A percentile compares a stretch with the other conserved stretches of the same genome.
phyloP scores from a whole-genome alignment of 2,329 filamentous ascomycete genomes.

The Aspergillus oerlinghausenensis region DNA sequence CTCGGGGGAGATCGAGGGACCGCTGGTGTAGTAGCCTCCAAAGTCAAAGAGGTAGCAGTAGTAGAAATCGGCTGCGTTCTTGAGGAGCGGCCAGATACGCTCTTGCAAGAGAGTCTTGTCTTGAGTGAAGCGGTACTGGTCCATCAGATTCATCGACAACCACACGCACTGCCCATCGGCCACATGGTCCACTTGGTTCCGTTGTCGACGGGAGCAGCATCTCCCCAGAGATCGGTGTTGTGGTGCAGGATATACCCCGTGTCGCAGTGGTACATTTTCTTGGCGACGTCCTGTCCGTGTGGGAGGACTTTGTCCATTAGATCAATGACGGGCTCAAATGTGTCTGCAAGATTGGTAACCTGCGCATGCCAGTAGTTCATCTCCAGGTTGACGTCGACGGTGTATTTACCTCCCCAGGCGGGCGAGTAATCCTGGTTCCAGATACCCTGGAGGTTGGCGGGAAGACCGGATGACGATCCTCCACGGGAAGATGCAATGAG shows the following conservation, averaged over 20 bases:
- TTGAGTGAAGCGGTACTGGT: constrained; percentile 51
- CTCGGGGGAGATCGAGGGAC: constrained; percentile 17
- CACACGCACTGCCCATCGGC: constrained; percentile 51
- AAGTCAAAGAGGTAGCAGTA: constrained; percentile 7
- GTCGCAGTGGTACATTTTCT: constrained; percentile 44
- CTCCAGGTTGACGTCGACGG: constrained; percentile 56
- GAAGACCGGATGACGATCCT: constrained; percentile 34
- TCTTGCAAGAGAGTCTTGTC: constrained; percentile 11
- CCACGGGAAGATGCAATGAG: constrained; percentile 50
- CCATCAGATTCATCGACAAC: constrained; percentile 56
- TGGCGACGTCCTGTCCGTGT: constrained; percentile 47
- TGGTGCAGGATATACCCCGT: constrained; percentile 54
- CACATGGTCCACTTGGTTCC: constrained; percentile 33
- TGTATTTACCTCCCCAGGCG: constrained; percentile 54
- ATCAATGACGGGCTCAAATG: constrained; percentile 38
- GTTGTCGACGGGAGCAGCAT: constrained; percentile 47
- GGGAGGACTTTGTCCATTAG: constrained; percentile 32
- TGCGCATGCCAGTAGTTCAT: constrained; percentile 59
- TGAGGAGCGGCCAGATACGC: constrained; percentile 12
- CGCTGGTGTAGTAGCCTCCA: constrained; percentile 7
- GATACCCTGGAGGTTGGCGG: constrained; percentile 54
- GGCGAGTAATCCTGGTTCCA: constrained; percentile 48
- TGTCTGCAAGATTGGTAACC: constrained; percentile 46
- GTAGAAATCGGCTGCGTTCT: constrained; percentile 8
- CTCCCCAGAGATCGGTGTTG: constrained; percentile 55